These are phyloP conservation scores for Puccinia novopanici DNA, from an alignment of 1,284 basidiomycete genomes.

Conservation along the genomic window DNA sequence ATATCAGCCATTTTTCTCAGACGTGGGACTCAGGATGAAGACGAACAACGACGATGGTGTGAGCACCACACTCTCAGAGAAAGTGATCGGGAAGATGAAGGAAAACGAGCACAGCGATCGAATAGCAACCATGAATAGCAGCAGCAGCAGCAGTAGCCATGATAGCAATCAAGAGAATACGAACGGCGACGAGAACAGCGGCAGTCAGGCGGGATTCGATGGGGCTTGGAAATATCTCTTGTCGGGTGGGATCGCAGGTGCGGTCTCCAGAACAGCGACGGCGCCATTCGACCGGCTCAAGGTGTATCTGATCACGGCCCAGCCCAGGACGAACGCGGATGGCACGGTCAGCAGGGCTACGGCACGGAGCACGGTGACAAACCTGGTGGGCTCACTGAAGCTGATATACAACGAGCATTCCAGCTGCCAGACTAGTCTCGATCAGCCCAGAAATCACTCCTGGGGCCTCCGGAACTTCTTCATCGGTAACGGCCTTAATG, in stretches of 20 bases:
- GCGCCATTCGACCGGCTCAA: conserved; percentile 97
- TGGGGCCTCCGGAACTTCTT: conserved; percentile 92
- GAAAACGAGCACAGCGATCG: conserved; percentile 2
- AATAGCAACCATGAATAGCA: conserved; percentile 50
- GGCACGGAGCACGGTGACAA: conserved; percentile 55
- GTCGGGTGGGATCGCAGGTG: conserved; percentile 55
- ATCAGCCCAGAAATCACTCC: background rate
- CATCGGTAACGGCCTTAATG: conserved; percentile 70
- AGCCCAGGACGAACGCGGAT: conserved; percentile 61
- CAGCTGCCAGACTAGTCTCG: background rate
- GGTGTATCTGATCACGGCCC: conserved; percentile 87
- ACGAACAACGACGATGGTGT: background rate
- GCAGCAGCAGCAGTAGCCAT: background rate
- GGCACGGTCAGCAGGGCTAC: conserved; percentile 51
- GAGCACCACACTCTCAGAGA: conserved; percentile 16
- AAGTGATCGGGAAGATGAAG: conserved; percentile 55
- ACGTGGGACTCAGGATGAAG: background rate
- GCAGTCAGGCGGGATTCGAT: conserved; percentile 34
- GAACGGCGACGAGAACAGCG: background rate
- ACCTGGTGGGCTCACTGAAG: conserved; percentile 72
- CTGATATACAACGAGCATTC: conserved; percentile 73
- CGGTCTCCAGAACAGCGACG: conserved; percentile 91
- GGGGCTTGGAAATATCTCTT: conserved; percentile 58
- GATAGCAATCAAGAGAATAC: background rate
- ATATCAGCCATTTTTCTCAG: no score